A percentile compares a stretch with the other conserved stretches of the same genome.
These are phyloP conservation scores for Neurospora sp. DNA, from an alignment of 495 filamentous ascomycete genomes.

Conservation along the genomic window DNA sequence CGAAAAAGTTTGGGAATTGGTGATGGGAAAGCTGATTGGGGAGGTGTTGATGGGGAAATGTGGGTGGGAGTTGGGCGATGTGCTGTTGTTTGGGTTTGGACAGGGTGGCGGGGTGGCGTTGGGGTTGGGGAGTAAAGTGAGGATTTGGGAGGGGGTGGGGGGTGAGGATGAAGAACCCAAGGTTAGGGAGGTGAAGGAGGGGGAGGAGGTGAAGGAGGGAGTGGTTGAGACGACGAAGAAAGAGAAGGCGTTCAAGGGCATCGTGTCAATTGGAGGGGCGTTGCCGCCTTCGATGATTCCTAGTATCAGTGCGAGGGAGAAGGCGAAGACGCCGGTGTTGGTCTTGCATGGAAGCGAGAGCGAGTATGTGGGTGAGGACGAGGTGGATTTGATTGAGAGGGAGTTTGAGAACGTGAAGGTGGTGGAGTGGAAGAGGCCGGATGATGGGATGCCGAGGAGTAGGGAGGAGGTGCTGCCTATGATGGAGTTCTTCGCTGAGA, in stretches of 20 bases:
- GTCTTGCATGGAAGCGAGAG: slow-evolving; percentile 57
- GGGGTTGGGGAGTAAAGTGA: slow-evolving; percentile 37
- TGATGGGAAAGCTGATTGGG: slow-evolving; percentile 49
- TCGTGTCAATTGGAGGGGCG: slow-evolving; percentile 67
- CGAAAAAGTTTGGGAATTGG: slow-evolving; percentile 34
- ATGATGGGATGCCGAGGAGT: slow-evolving; percentile 75
- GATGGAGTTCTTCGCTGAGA: slow-evolving; percentile 83
- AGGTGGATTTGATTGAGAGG: slow-evolving; percentile 49
- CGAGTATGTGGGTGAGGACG: slow-evolving; percentile 50
- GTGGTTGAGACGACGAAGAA: not conserved
- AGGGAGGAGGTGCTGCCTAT: slow-evolving; percentile 84
- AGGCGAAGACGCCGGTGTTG: slow-evolving; percentile 62
- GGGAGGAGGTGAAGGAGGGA: not conserved
- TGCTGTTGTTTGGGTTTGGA: slow-evolving; percentile 75
- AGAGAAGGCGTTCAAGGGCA: slow-evolving; percentile 40
- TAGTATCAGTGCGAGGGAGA: slow-evolving; percentile 30
- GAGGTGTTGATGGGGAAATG: slow-evolving; percentile 54
- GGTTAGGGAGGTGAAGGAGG: not conserved
- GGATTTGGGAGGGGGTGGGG: slow-evolving; percentile 19
- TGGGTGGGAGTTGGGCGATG: slow-evolving; percentile 56
- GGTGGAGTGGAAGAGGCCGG: slow-evolving; percentile 58
- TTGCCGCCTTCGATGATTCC: slow-evolving; percentile 47
- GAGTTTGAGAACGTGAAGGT: slow-evolving; percentile 66
- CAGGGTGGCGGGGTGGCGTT: slow-evolving; percentile 80
- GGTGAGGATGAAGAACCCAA: slow-evolving; percentile 9